These are phyloP conservation scores for Logfia minima DNA, from an alignment of 129 eudicot genomes.

Conservation along the genomic window DNA sequence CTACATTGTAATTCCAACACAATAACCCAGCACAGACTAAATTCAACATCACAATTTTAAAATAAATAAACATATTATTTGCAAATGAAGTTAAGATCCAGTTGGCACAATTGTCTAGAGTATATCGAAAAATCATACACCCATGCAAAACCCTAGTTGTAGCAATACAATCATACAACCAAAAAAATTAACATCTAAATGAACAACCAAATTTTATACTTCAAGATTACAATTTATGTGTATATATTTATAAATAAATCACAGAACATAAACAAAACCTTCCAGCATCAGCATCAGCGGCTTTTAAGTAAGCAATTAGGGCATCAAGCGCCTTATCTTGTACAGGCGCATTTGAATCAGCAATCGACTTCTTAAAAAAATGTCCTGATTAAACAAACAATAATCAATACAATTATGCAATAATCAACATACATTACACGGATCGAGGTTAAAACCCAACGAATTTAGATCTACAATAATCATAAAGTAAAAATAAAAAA, in stretches of 20 bases:
- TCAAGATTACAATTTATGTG: not conserved
- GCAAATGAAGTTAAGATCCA: not conserved
- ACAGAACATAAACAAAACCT: not conserved
- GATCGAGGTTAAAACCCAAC: slow-evolving; percentile 28
- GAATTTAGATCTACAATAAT: slow-evolving; percentile 39
- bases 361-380: slow-evolving; percentile 77
- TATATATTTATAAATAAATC: not conserved
- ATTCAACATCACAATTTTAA: not conserved
- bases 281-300: slow-evolving; percentile 79
- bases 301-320: slow-evolving; percentile 69
- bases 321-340: slow-evolving; percentile 99
- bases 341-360: slow-evolving; percentile 96
- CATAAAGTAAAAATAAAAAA: not conserved
- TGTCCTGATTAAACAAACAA: slow-evolving; percentile 49
- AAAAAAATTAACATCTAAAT: not conserved
- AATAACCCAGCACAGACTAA: not conserved
- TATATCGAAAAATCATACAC: not conserved
- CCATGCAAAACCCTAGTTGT: not conserved
- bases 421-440: slow-evolving; percentile 32
- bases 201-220: slow-evolving; percentile 33
- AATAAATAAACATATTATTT: not conserved
- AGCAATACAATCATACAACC: not conserved
- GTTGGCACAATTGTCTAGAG: not conserved
- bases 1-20: not conserved
- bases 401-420: not conserved